Percentiles rank a stretch among this genome's conserved stretches.
These are phyloP conservation scores for Cryphonectria nitschkei DNA, from an alignment of 2,329 filamentous ascomycete genomes.

Conservation along the genomic window DNA sequence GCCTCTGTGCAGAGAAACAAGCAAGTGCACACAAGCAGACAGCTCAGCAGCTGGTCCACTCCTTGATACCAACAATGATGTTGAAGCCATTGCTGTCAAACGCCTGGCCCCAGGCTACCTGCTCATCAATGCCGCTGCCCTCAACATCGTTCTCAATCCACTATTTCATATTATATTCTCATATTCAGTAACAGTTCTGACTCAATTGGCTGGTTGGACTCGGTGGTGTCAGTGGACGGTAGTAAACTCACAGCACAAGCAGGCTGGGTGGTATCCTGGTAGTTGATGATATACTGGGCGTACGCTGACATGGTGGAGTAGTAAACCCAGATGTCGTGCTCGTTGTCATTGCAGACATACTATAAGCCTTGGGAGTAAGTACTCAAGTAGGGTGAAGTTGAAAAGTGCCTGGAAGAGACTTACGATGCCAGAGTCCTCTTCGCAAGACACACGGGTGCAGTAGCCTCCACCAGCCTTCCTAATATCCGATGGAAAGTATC, in stretches of 20 bases:
- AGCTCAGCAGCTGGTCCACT: neutral
- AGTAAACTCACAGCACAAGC: neutral
- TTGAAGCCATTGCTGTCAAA: slow-evolving; percentile 9
- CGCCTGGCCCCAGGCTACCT: slow-evolving; percentile 6
- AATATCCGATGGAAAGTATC: neutral
- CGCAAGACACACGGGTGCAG: slow-evolving; percentile 5
- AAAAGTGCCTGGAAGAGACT: neutral
- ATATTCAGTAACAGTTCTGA: neutral
- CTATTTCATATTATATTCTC: neutral
- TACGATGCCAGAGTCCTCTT: slow-evolving; percentile 7
- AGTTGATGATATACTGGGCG: slow-evolving; percentile 1
- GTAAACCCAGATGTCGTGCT: neutral
- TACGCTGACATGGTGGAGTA: slow-evolving; percentile 7
- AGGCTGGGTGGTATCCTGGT: neutral
- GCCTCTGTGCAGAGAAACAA: neutral
- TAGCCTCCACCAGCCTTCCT: neutral
- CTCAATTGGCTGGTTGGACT: neutral
- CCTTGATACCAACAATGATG: neutral
- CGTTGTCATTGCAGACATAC: slow-evolving; percentile 10
- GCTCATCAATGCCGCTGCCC: neutral
- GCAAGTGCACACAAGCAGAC: neutral
- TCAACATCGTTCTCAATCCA: slow-evolving; percentile 3
- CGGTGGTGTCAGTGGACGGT: neutral
- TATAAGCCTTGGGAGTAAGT: neutral
- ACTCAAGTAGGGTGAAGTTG: neutral